phyloP scores from a whole-genome alignment of 2,329 filamentous ascomycete species.

The Aurifilum marmelostoma region DNA sequence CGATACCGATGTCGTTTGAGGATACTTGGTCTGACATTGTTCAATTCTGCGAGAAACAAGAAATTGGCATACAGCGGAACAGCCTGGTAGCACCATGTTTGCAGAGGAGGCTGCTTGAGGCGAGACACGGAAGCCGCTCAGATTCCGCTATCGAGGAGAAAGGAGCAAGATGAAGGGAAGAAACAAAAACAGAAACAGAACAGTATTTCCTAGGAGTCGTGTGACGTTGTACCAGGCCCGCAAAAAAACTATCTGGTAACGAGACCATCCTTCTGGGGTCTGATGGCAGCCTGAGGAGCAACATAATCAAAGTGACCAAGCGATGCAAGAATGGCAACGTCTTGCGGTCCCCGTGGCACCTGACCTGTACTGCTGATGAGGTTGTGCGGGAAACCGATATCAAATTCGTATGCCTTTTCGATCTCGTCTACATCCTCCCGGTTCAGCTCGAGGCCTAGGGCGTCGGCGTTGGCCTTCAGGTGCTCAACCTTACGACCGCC shows the following conservation, averaged over 20 bases:
- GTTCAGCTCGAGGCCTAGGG: constrained; percentile 62
- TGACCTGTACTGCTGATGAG: constrained; percentile 53
- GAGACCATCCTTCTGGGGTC: constrained; percentile 9
- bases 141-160: not conserved
- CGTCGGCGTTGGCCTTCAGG: constrained; percentile 70
- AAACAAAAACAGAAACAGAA: not conserved
- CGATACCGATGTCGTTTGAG: not conserved
- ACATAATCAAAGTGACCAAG: constrained; percentile 58
- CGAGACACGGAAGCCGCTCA: not conserved
- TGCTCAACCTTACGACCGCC: constrained; percentile 72
- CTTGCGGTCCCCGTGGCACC: constrained; percentile 42
- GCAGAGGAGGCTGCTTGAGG: not conserved
- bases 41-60: not conserved
- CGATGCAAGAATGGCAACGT: constrained; percentile 50
- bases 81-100: not conserved
- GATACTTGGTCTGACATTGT: not conserved
- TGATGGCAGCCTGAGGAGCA: constrained; percentile 35
- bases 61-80: not conserved
- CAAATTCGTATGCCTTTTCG: constrained; percentile 63
- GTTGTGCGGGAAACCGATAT: constrained; percentile 68
- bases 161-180: not conserved
- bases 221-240: not conserved
- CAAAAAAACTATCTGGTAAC: not conserved
- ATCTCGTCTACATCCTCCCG: constrained; percentile 68
- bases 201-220: not conserved